Evolutionary conservation across 2,329 filamentous ascomycete species (phyloP), one percentile per base, ranked within the genome.

Genomic region (Aspergillus sp.): DNA sequence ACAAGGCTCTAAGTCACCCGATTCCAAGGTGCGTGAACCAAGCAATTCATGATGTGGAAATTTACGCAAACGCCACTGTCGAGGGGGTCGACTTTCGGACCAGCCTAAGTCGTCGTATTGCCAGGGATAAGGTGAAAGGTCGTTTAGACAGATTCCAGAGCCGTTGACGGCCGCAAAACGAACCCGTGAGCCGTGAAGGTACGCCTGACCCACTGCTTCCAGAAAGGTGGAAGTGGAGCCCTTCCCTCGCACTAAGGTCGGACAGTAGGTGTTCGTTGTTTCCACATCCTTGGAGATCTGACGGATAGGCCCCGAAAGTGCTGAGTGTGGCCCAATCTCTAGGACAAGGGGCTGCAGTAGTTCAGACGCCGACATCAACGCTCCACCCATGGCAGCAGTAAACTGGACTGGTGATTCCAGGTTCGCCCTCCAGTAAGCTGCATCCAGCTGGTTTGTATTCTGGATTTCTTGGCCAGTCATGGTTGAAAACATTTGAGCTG

Each of bases 81-180:
- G 56, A 25, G 60, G 64, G 7, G 66, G 49, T 3, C 64, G 23
- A 0, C 61, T 59, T 47, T 81, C 79, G 8, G 66, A 51, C 79
- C 79, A 81, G 63, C 77, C 78, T 0, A 36, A 66, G 2, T 68
- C 69, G 4, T 73, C 71, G 42, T 78, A 77, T 50, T 80, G 73
- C 67, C 78, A 82, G 0, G 77, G 73, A 57, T 81, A 82, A 1
- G 71, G 63, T 0, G 80, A 78, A 1, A 76, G 68, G 51, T 79
- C 73, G 2, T 44, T 32, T 2, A 63, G 13, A 21, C 30, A 51
- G 2, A 3, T 13, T 6, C 54, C 41, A 5, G 13, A 25, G 4
- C 39, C 44, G 13, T 38, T 42, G 32, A 64, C 21, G 1, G 41
- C 54, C 11, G 30, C 15, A 5, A 63, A 41, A 11, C 59, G 53